Evolutionary conservation across 768 basidiomycete genomes (phyloP).

Genomic region (Dentipellis sp.): DNA sequence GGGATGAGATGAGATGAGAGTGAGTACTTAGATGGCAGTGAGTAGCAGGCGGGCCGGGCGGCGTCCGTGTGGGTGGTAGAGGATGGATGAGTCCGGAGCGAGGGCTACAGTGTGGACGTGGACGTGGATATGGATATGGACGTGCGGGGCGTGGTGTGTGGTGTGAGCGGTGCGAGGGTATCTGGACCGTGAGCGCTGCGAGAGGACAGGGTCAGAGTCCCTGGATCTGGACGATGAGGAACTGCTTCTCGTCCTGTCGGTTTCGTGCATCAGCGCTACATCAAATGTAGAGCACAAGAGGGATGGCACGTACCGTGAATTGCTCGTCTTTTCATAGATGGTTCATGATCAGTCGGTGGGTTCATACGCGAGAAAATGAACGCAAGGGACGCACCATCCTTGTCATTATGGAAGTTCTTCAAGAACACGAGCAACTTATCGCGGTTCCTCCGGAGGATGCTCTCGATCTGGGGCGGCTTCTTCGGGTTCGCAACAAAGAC

Average conservation of each 20-base stretch:
- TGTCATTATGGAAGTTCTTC: slow-evolving; percentile 94
- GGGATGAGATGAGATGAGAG: too few relatives aligned
- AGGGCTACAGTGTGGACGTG: too few relatives aligned
- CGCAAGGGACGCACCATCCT: slow-evolving; percentile 62
- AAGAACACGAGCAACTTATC: slow-evolving; percentile 87
- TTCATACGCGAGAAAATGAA: background rate
- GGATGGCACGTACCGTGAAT: slow-evolving; percentile 55
- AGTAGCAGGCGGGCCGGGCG: too few relatives aligned
- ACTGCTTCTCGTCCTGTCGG: slow-evolving; percentile 83
- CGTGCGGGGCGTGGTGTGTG: too few relatives aligned
- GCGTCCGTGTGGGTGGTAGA: too few relatives aligned
- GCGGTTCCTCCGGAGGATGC: slow-evolving; percentile 86
- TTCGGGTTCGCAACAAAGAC: slow-evolving; percentile 99
- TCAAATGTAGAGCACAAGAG: background rate
- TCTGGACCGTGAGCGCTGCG: too few relatives aligned
- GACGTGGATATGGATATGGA: too few relatives aligned
- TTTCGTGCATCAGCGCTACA: background rate
- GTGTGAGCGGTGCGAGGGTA: too few relatives aligned
- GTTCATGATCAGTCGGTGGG: background rate
- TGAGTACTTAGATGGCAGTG: too few relatives aligned
- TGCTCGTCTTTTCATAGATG: slow-evolving; percentile 65
- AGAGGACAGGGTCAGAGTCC: slow-evolving; percentile 26
- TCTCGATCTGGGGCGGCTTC: slow-evolving; percentile 93
- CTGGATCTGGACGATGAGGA: slow-evolving; percentile 89
- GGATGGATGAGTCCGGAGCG: too few relatives aligned